A percentile compares a stretch with the other conserved stretches of the same genome.
Conservation (phyloP, 129 eudicot species). For the Centella asiatica region DNA sequence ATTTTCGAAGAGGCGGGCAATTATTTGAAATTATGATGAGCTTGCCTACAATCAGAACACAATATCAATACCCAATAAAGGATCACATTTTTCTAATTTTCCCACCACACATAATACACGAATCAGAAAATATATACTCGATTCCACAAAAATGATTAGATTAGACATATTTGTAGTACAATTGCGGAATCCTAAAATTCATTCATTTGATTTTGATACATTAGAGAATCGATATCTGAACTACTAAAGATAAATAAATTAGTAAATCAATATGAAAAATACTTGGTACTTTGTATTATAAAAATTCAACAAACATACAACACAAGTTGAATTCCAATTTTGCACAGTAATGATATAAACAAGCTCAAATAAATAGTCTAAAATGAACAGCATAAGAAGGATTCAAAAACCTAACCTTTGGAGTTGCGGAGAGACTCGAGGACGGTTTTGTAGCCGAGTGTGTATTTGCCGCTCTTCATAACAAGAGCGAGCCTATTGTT, state of each 20-base stretch:
- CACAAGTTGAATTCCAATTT: too few relatives aligned
- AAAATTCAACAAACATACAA: too few relatives aligned
- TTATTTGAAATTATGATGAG: conserved; percentile 59
- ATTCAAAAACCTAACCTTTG: conserved; percentile 31
- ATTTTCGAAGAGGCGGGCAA: conserved; percentile 69
- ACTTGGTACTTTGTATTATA: too few relatives aligned
- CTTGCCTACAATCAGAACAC: conserved; percentile 31
- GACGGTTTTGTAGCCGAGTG: conserved; percentile 63
- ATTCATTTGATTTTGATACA: too few relatives aligned
- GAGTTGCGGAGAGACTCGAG: conserved; percentile 60
- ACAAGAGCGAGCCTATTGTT: conserved; percentile 65
- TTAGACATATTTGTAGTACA: too few relatives aligned
- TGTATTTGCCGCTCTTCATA: conserved; percentile 65
- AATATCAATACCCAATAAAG: not conserved
- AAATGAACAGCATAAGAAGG: not conserved
- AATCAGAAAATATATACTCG: not conserved
- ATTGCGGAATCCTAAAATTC: too few relatives aligned
- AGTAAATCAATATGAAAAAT: too few relatives aligned
- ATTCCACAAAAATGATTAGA: too few relatives aligned
- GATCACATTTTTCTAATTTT: too few relatives aligned
- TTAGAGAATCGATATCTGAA: too few relatives aligned
- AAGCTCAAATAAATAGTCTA: not conserved
- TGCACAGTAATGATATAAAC: too few relatives aligned
- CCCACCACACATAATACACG: not conserved
- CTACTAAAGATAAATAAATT: too few relatives aligned